Base-by-base conservation (phyloP, 306 rosid species). In the Pachyrhizus erosus region DNA sequence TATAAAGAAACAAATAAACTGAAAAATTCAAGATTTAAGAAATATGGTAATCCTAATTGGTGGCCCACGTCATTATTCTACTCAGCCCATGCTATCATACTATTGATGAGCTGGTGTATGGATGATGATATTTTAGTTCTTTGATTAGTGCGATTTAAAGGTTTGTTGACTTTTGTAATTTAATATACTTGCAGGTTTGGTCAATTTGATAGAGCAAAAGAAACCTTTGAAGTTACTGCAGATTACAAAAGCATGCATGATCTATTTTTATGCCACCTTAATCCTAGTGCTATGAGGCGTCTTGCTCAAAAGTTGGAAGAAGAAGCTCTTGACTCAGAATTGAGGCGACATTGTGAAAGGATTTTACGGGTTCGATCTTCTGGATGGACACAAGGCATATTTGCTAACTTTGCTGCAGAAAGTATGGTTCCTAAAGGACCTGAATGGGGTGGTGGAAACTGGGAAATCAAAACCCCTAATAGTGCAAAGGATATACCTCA, bases 401-500 rank as follows among this genome's bases (percentile, higher is more conserved):
- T 96, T 82, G 97, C 99, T 21, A 96, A 96, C 89, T 96, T 96
- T 48, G 94, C 99, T 76, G 99, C 99, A 17, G 99, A 96, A 85
- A 96, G 99, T 84, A 90, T 96, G 99, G 93, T 96, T 88, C 99
- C 99, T 13, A 96, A 96, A 81, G 99, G 99, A 83, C 88, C 94
- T 86, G 99, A 96, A 81, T 96, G 99, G 99, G 98, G 98, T 70
- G 99, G 99, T 81, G 97, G 98, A 84, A 90, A 96, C 91, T 96
- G 99, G 99, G 97, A 96, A 88, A 96, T 92, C 85, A 96, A 93
- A 90, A 96, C 97, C 87, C 97, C 96, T 74, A 90, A 92, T 68
- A 89, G 87, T 82, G 84, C 89, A 74, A 96, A 93, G 91, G 94
- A 90, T 79, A 91, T 96, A 80, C 99, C 98, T 80, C 92, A 93